These are phyloP conservation scores for Suillus americanus DNA, from an alignment of 768 basidiomycete genomes.

Conservation along the genomic window DNA sequence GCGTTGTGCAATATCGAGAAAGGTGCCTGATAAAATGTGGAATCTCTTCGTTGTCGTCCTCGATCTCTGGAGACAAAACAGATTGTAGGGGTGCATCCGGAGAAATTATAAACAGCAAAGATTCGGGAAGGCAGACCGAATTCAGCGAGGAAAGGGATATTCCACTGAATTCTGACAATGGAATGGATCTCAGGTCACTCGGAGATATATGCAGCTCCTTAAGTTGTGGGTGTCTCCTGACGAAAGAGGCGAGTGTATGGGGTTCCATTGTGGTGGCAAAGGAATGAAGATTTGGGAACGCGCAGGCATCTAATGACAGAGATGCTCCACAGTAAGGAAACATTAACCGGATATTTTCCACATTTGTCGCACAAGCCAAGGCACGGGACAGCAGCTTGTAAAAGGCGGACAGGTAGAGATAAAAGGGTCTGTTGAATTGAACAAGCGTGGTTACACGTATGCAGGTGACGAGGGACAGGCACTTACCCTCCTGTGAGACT, in stretches of 20 bases:
- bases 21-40: neutral
- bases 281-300: conserved; percentile 4
- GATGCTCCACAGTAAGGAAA: conserved; percentile 7
- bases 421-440: conserved; percentile 3
- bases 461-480: neutral
- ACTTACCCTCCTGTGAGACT: neutral
- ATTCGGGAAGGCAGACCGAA: neutral
- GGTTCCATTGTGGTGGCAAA: conserved; percentile 7
- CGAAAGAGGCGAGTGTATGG: conserved; percentile 1
- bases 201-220: conserved; percentile 6
- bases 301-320: neutral
- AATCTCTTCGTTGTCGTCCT: conserved; percentile 2
- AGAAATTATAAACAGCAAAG: conserved; percentile 5
- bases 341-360: conserved; percentile 5
- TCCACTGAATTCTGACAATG: conserved; percentile 3
- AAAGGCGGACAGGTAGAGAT: conserved; percentile 6
- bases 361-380: neutral
- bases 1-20: neutral
- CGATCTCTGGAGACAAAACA: conserved; percentile 2
- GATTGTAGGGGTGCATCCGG: conserved; percentile 3
- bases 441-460: neutral
- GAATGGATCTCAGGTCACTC: neutral
- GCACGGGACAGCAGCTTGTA: conserved; percentile 3
- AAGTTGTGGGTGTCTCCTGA: conserved; percentile 7
- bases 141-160: conserved; percentile 4